Evolutionary conservation across 345 rosid genomes (phyloP), one percentile per base, ranked within the genome.

Genomic region (Boechera stricta): DNA sequence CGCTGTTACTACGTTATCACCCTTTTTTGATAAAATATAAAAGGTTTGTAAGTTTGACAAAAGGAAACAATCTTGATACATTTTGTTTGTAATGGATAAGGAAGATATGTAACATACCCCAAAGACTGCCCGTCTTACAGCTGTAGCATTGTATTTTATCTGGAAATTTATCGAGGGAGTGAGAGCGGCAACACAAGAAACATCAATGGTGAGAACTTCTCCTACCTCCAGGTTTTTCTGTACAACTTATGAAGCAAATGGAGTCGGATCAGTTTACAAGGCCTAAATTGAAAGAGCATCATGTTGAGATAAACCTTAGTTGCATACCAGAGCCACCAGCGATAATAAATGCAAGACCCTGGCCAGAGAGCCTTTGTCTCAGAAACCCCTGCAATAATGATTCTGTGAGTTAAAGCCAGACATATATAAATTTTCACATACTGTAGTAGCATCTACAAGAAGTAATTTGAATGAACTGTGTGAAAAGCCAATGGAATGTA

Each of bases 321-420:
- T 29, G 63, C 84, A 77, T 92, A 95, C 99, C 98, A 77, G 99
- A 88, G 86, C 99, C 99, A 79, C 99, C 96, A 2, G 91, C 99
- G 41, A 87, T 73, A 76, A 95, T 87, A 76, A 95, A 95, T 47
- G 97, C 98, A 80, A 95, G 96, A 69, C 99, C 99, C 82, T 88
- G 97, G 35, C 99, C 99, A 24, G 96, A 76, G 73, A 92, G 48
- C 80, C 82, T 91, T 87, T 95, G 99, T 76, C 97, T 88, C 79
- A 95, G 84, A 86, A 92, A 88, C 52, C 87, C 97, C 99, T 95
- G 68, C n/a, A 73, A 81, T 28, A 61, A 69, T 51, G 73, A 59
- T 36, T 39, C 63, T 47, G 53, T 57, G 35, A 36, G 51, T 53
- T 33, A 6, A 24, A 21, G 57, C 64, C 38, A 61, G 7, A 41